Conservation (phyloP, 2,329 filamentous ascomycete genomes). For the Decorospora gaudefroyi region DNA sequence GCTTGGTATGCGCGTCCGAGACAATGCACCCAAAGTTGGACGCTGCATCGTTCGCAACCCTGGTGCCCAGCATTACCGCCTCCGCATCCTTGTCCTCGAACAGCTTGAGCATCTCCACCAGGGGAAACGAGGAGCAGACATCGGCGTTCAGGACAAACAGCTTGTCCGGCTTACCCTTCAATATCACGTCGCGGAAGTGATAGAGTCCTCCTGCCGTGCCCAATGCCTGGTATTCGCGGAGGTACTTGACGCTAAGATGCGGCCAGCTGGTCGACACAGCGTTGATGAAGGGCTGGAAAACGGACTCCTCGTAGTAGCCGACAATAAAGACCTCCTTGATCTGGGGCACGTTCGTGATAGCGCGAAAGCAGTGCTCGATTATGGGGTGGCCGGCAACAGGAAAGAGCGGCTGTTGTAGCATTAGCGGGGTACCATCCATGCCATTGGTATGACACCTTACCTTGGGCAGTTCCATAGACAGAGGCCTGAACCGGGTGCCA, state of each 20-base stretch:
- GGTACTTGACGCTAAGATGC: slow-evolving; percentile 87
- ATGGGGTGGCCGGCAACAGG: slow-evolving; percentile 98
- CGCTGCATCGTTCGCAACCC: slow-evolving; percentile 87
- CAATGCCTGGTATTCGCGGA: slow-evolving; percentile 94
- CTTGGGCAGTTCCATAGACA: slow-evolving; percentile 96
- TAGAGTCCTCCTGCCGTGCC: slow-evolving; percentile 96
- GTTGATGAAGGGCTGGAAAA: slow-evolving; percentile 98
- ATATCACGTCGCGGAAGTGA: slow-evolving; percentile 98
- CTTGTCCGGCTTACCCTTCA: slow-evolving; percentile 91
- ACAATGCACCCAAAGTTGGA: slow-evolving; percentile 98
- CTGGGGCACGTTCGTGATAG: slow-evolving; percentile 85
- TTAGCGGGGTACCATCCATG: slow-evolving; percentile 24
- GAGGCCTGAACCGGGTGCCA: slow-evolving; percentile 91
- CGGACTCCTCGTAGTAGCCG: slow-evolving; percentile 96
- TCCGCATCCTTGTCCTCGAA: slow-evolving; percentile 96
- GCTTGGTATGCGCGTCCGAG: slow-evolving; percentile 88
- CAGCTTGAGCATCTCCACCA: slow-evolving; percentile 91
- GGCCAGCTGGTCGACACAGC: slow-evolving; percentile 83
- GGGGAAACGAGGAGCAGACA: slow-evolving; percentile 97
- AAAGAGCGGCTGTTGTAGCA: slow-evolving; percentile 76
- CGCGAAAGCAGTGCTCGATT: slow-evolving; percentile 95
- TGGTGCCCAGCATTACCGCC: slow-evolving; percentile 91
- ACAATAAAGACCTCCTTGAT: slow-evolving; percentile 97
- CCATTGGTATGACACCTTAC: slow-evolving; percentile 53
- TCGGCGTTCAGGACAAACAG: slow-evolving; percentile 98